Evolutionary conservation across 345 rosid genomes (phyloP), one percentile per base, ranked within the genome.

Genomic region (Iberis pinnata): DNA sequence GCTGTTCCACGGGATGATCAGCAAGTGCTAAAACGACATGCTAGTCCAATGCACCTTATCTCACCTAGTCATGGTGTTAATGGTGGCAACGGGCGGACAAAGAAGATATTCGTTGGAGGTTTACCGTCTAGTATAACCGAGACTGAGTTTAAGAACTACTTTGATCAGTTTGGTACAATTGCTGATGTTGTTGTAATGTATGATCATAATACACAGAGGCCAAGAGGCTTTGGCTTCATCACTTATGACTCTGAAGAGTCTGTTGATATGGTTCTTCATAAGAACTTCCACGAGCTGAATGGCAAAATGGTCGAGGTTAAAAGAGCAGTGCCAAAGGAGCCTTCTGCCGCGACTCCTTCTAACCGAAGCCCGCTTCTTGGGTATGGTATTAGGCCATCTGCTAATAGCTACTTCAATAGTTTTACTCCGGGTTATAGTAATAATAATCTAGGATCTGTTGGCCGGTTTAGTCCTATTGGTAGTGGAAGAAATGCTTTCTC

Each of bases 231-330:
- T 57, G 96, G 98, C 63, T 90, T 90, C 79, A 87, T 90, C 49
- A 87, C 98, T 15, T 87, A 74, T 69, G 95, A 87, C 73, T 74
- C 82, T 0, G 93, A 87, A 66, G 98, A 90, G 31, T 80, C 96
- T 24, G 95, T 90, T 56, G 95, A 90, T 24, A 69, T 76, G 52
- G 98, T 84, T 64, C 80, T 90, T 63, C 80, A 74, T 58, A 84
- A 71, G 67, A 90, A 84, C 17, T 90, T 90, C 63, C 98, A 90
- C 42, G 98, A 90, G 72, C 86, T 90, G 29, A 82, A 90, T 50
- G 96, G 96, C 36, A 90, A 90, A 77, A 74, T 84, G 80, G 96
- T 87, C 27, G 98, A 90, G 81, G 98, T 90, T 65, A 90, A 90
- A 78, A 80, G 84, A 71, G 98, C 96, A 10, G 89, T 90, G 25